Evolutionary conservation across 2,329 filamentous ascomycete genomes (phyloP).

Genomic region (Verruconis gallopava): DNA sequence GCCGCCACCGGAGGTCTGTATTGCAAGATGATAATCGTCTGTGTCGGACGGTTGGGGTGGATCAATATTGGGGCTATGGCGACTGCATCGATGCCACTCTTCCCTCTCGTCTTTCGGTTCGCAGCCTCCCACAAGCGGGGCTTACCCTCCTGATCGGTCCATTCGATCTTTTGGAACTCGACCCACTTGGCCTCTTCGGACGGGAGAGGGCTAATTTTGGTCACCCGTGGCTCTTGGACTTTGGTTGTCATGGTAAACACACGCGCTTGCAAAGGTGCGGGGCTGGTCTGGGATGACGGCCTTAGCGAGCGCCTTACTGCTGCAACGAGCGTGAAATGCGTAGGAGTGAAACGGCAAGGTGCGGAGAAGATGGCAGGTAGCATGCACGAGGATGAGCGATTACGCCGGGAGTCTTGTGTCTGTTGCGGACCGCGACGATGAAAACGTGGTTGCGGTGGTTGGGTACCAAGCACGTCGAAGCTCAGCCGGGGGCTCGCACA

Average conservation of each 20-base stretch:
- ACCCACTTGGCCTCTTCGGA: constrained; percentile 44
- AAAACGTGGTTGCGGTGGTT: too few species aligned
- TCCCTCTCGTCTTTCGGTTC: constrained; percentile 55
- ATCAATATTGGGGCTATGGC: constrained; percentile 58
- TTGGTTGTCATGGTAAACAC: too few species aligned
- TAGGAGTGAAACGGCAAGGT: too few species aligned
- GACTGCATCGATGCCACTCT: constrained; percentile 55
- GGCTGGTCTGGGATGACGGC: too few species aligned
- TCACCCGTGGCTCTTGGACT: constrained; percentile 35
- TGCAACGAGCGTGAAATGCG: neutral
- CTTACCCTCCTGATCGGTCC: constrained; percentile 46
- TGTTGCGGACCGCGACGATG: too few species aligned
- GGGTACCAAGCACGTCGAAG: too few species aligned
- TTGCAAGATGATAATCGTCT: constrained; percentile 32
- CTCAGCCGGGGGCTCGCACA: too few species aligned
- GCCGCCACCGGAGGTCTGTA: constrained; percentile 49
- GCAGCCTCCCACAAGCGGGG: constrained; percentile 58
- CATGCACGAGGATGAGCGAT: too few species aligned
- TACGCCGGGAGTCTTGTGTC: too few species aligned
- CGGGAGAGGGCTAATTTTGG: constrained; percentile 23
- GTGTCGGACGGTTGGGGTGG: constrained; percentile 20
- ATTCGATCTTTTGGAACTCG: constrained; percentile 41
- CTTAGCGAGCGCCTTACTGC: too few species aligned
- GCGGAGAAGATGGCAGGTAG: too few species aligned
- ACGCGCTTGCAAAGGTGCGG: too few species aligned